Evolutionary conservation across 2,329 filamentous ascomycete genomes (phyloP), one percentile per base, ranked within the genome.

Genomic region (Xylariales sp.): DNA sequence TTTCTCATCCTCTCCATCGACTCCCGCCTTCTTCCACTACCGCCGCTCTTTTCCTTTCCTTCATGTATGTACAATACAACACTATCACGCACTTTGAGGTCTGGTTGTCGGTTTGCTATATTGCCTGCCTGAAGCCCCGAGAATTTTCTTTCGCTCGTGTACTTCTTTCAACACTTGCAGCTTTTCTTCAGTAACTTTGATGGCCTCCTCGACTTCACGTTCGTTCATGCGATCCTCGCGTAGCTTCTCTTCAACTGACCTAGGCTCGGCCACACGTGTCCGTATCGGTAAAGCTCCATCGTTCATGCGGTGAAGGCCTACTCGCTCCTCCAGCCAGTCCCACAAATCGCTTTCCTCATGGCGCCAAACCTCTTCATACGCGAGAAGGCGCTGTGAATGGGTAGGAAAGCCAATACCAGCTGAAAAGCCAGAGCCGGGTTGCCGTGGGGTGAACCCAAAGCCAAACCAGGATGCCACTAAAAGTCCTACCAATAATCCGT

Each of bases 301-400:
- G 48, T 59, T 63, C 47, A 75, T 63, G 41, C 67, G 69, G 40
- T 88, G 83, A 56, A 93, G 67, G 3, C 88, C 85, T 2, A 88
- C 82, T 14, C 90, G 76, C 51, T 95, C 87, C 59, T 96, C 90
- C 5, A 96, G 67, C 90, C 90, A 96, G 41, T 87, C 83, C 90
- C 90, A 96, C 8, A 96, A 67, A 51, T 93, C 88, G 47, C 78
- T 88, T 57, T 96, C 90, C 59, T 96, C 88, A 28, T 79, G 72
- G 24, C 81, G 75, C 90, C 91, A 98, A 55, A 97, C 85, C 62
- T 95, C 87, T 49, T 97, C 90, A 57, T 96, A 97, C 1, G 87
- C 88, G 3, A 84, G 81, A 13, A 89, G 65, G 5, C 89, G 78
- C 39, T 90, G 81, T 0, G 85, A 75, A 18, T 65, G 66, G 52